Evolutionary conservation across 2,329 filamentous ascomycete species (phyloP), one percentile per base, ranked within the genome.

Genomic region (Phaeosphaeria sp.): DNA sequence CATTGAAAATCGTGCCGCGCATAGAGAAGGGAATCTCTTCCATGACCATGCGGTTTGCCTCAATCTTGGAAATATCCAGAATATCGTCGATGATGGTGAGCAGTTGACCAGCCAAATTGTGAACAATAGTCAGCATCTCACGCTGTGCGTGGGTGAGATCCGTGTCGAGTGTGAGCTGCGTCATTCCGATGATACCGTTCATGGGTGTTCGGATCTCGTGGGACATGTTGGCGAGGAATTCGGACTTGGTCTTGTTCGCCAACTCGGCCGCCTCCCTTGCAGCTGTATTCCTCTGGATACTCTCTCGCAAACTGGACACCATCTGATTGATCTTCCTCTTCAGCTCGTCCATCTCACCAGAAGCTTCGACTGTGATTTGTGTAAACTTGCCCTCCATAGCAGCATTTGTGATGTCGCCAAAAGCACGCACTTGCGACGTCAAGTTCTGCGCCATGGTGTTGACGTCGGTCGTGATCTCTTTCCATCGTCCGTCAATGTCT

Each of bases 251-350:
- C 80, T 96, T 94, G 82, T 97, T 98, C 63, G 95, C 95, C 75
- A 97, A 82, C 77, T 99, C 95, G 71, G 95, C 95, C 47, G 94
- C 93, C 78, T 98, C 94, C 78, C 95, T 90, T 56, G 95, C 95
- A 65, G 93, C 92, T 2, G 93, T 97, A 76, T 98, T 99, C 76
- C 93, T 89, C 77, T 98, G 93, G 67, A 99, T 97, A 83, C 91
- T 96, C 79, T 98, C 95, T 67, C 94, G 85, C 62, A 99, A 81
- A 74, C 96, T 97, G 75, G 91, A 95, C 52, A 98, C 93, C 95
- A 99, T 99, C 81, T 96, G 92, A 77, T 98, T 99, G 85, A 99
- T 98, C 84, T 98, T 98, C 71, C 93, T 89, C 81, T 99, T 99
- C 69, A 99, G 84, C 78, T 98, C 94, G 78, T 98, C 95, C 95